A percentile compares a stretch with the other conserved stretches of the same genome.
These are phyloP conservation scores for Yamadazyma dendronema DNA, from an alignment of 1,139 yeast genomes.

Conservation along the genomic window DNA sequence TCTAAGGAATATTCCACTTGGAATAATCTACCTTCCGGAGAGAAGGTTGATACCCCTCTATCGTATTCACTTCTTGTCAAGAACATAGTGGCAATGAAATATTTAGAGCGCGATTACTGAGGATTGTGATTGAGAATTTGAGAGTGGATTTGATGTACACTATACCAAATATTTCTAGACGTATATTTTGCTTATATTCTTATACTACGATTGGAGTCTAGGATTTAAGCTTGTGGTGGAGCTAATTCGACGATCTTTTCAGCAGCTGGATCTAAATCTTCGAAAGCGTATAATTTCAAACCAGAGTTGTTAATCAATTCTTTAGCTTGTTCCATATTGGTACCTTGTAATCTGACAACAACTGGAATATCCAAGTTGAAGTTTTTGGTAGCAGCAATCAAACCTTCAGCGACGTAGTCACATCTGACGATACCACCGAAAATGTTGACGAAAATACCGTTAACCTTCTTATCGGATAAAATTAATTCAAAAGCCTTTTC, in stretches of 20 bases:
- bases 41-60: conserved; percentile 97
- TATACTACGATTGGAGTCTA: too few species aligned
- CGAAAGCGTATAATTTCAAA: conserved; percentile 86
- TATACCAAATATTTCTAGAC: too few species aligned
- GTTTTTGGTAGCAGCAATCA: conserved; percentile 94
- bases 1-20: conserved; percentile 98
- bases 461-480: conserved; percentile 83
- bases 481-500: conserved; percentile 96
- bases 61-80: conserved; percentile 98
- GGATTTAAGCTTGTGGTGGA: conserved; percentile 23
- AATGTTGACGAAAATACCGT: conserved; percentile 96
- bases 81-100: conserved; percentile 56
- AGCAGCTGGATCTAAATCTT: conserved; percentile 97
- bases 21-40: conserved; percentile 97
- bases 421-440: conserved; percentile 99
- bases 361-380: conserved; percentile 92
- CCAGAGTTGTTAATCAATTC: conserved; percentile 86
- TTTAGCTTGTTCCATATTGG: conserved; percentile 89
- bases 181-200: neutral
- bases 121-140: neutral
- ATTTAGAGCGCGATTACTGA: neutral
- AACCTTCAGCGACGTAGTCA: conserved; percentile 97
- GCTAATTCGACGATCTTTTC: conserved; percentile 83
- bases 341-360: conserved; percentile 98
- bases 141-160: neutral